Percentiles rank a stretch among this genome's conserved stretches.
Evolutionary conservation across 2,329 filamentous ascomycete genomes (phyloP).

Genomic region (Xylaria sp.): DNA sequence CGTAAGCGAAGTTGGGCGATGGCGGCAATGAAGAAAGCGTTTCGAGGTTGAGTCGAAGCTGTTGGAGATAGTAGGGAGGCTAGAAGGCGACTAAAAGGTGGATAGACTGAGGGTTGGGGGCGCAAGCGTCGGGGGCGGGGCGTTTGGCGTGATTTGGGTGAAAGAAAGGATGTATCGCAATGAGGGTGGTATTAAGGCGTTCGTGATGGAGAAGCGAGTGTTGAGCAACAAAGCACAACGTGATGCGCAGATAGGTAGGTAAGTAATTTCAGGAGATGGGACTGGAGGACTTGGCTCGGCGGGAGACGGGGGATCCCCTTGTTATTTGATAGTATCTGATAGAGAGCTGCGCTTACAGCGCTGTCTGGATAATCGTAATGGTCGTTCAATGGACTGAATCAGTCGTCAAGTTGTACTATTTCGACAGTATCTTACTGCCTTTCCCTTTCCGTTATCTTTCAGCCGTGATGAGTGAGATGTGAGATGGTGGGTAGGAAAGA

Average conservation of each 20-base stretch:
- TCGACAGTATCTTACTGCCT: background rate
- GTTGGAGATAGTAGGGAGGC: background rate
- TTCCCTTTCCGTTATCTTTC: background rate
- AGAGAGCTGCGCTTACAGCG: too few relatives aligned
- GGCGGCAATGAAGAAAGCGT: background rate
- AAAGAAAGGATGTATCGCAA: background rate
- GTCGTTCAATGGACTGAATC: too few relatives aligned
- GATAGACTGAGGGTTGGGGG: background rate
- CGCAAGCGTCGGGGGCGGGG: background rate
- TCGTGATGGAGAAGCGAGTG: background rate
- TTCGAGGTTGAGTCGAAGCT: background rate
- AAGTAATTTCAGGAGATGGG: constrained; percentile 7
- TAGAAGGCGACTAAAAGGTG: background rate
- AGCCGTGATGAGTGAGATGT: background rate
- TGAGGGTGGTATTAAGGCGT: background rate
- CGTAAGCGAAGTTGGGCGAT: constrained; percentile 31
- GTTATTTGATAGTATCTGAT: too few relatives aligned
- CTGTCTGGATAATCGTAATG: too few relatives aligned
- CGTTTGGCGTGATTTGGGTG: background rate
- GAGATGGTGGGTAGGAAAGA: background rate
- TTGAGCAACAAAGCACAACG: background rate
- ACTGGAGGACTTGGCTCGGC: background rate
- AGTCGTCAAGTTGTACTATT: background rate
- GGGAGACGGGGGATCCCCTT: background rate
- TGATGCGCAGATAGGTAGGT: background rate